These are phyloP conservation scores for Aspergillus tanneri DNA, from an alignment of 2,329 filamentous ascomycete species.

Conservation along the genomic window DNA sequence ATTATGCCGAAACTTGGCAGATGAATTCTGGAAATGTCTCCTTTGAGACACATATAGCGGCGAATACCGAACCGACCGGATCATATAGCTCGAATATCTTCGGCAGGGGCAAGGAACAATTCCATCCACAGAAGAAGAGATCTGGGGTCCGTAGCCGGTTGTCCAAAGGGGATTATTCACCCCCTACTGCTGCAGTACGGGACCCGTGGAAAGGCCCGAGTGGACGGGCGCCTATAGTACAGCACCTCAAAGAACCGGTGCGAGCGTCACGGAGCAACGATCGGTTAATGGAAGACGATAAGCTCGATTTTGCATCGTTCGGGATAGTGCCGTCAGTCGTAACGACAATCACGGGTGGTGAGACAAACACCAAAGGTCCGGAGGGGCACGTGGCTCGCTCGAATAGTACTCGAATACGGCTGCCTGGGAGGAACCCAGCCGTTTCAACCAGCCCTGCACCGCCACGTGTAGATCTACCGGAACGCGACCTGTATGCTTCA, in stretches of 20 bases:
- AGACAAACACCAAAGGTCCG: conserved; percentile 9
- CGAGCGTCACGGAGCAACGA: conserved; percentile 39
- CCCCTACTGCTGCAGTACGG: conserved; percentile 47
- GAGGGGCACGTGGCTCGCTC: conserved; percentile 25
- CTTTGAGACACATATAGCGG: conserved; percentile 25
- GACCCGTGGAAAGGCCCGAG: conserved; percentile 70
- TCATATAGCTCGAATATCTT: conserved; percentile 31
- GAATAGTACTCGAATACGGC: conserved; percentile 33
- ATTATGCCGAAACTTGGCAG: conserved; percentile 56
- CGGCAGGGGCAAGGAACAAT: conserved; percentile 38
- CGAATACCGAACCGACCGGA: conserved; percentile 22
- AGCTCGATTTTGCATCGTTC: conserved; percentile 28
- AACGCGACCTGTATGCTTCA: conserved; percentile 33
- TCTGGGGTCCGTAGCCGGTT: conserved; percentile 33
- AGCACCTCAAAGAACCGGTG: conserved; percentile 62
- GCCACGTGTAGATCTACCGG: conserved; percentile 24
- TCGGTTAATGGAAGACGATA: conserved; percentile 32
- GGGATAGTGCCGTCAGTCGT: conserved; percentile 31
- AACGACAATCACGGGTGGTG: conserved; percentile 35
- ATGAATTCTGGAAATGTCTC: conserved; percentile 51
- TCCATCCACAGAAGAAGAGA: conserved; percentile 37
- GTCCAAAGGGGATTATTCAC: conserved; percentile 36
- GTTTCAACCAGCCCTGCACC: conserved; percentile 17
- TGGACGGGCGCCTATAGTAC: conserved; percentile 64
- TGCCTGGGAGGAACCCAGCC: conserved; percentile 9